These are phyloP conservation scores for Acer saccharum DNA, from an alignment of 345 rosid genomes.

Conservation along the genomic window DNA sequence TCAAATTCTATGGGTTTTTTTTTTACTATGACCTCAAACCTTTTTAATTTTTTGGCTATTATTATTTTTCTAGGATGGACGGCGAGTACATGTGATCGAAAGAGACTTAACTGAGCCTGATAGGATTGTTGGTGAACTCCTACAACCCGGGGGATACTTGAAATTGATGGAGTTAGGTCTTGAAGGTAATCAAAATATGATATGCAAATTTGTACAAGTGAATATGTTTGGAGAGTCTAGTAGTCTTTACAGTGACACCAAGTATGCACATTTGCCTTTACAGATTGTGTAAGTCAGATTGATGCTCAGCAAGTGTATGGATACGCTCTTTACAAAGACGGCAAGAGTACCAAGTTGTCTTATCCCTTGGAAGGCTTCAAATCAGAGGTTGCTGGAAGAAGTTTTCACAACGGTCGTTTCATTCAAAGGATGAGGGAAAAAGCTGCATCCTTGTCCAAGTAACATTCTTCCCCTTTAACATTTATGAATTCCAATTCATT, in stretches of 20 bases:
- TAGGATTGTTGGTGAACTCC: constrained; percentile 13
- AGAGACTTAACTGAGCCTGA: constrained; percentile 9
- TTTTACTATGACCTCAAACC: background rate
- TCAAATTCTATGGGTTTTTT: background rate
- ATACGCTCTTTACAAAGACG: background rate
- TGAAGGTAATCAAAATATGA: background rate
- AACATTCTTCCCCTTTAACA: background rate
- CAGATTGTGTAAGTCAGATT: constrained; percentile 10
- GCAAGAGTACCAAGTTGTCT: background rate
- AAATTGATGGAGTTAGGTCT: constrained; percentile 5
- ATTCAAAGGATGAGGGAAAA: background rate
- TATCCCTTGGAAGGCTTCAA: background rate
- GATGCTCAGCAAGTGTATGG: constrained; percentile 2
- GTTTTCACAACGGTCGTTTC: constrained; percentile 5
- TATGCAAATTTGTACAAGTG: too few relatives aligned
- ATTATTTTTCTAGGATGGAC: constrained; percentile 6
- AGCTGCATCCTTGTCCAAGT: background rate
- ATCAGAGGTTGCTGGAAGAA: constrained; percentile 4
- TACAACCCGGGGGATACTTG: constrained; percentile 10
- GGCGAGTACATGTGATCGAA: constrained; percentile 10
- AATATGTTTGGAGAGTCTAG: too few relatives aligned
- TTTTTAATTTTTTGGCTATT: background rate
- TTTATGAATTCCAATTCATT: background rate
- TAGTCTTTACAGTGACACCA: background rate
- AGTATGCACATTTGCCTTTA: too few relatives aligned